Base-by-base conservation (phyloP, 345 rosid genomes). In the Melastoma malabathricum region DNA sequence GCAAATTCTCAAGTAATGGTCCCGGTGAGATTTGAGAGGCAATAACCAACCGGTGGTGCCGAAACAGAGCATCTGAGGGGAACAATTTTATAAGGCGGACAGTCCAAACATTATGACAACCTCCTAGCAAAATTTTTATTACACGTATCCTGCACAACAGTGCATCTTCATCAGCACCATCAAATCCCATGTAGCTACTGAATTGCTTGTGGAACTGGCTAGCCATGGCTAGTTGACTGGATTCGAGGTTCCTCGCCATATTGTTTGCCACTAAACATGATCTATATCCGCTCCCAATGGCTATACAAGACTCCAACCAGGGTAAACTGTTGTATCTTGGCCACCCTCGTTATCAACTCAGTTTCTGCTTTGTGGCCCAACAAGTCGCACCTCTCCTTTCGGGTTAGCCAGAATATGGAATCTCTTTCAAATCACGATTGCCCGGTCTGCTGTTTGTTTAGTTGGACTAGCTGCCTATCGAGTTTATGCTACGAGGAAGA, bases 351-450 rank as follows among this genome's bases (percentile, higher is more conserved):
- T 34, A 34, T 34, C 41, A 34, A n/a, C n/a, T n/a, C n/a, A n/a
- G n/a, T n/a, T n/a, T n/a, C n/a, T n/a, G n/a, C n/a, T n/a, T 9
- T 34, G 41, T 12, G 41, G 41, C 41, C 41, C 41, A 9, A 34
- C 41, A 34, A 6, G 10, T 34, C 9, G 9, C 49, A 58, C 68
- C 54, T 44, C 47, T 50, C 41, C 41, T 34, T 34, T 10, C 12
- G 88, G 99, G 77, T 88, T 54, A 83, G 84, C 50, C 99, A 93
- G 57, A 92, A 88, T 64, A 81, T 93, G 96, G 99, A 97, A 16
- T 8, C 19, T n/a, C 58, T 15, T 43, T 22, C 5, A 23, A 54
- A 18, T 47, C n/a, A 38, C 48, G 69, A 72, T 75, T 88, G 97
- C 85, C 58, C 97, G 97, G 59, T 86, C 97, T 50, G 94, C 97